A percentile compares a stretch with the other conserved stretches of the same genome.
phyloP scores from a whole-genome alignment of 169 alveolate genomes.

The Cryptosporidium tyzzeri region DNA sequence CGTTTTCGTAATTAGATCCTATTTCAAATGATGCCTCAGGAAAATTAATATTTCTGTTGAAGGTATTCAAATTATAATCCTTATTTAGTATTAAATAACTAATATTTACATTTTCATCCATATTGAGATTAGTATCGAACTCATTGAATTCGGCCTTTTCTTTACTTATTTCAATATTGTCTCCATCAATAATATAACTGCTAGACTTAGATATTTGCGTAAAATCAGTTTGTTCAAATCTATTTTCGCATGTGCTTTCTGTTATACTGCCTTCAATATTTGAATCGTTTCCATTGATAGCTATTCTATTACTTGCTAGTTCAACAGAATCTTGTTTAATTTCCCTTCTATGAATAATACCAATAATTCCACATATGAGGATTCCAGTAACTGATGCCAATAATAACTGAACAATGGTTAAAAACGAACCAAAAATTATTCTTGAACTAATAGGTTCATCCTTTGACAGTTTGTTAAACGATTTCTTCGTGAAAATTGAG shows the following conservation, averaged over 20 bases:
- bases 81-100: slow-evolving; percentile 4
- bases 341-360: not conserved
- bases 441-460: slow-evolving; percentile 56
- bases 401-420: slow-evolving; percentile 45
- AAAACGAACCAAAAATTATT: slow-evolving; percentile 52
- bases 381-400: slow-evolving; percentile 65
- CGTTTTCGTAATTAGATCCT: not conserved
- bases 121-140: not conserved
- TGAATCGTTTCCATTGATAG: not conserved
- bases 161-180: not conserved
- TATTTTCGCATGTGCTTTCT: slow-evolving; percentile 67
- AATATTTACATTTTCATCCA: slow-evolving; percentile 34
- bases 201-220: slow-evolving; percentile 57
- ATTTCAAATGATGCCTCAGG: slow-evolving; percentile 12
- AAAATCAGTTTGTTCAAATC: slow-evolving; percentile 28
- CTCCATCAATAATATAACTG: slow-evolving; percentile 33
- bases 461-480: slow-evolving; percentile 18
- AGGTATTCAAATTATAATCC: slow-evolving; percentile 8
- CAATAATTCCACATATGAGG: slow-evolving; percentile 29
- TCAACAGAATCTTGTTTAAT: not conserved
- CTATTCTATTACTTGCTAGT: not conserved
- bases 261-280: slow-evolving; percentile 56
- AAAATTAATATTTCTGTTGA: slow-evolving; percentile 1
- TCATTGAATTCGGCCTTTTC: not conserved
- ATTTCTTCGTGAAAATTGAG: slow-evolving; percentile 62